Percentiles rank a stretch among this genome's conserved stretches.
Evolutionary conservation across 179 eudicot species (phyloP).

Genomic region (Carnegiea gigantea): DNA sequence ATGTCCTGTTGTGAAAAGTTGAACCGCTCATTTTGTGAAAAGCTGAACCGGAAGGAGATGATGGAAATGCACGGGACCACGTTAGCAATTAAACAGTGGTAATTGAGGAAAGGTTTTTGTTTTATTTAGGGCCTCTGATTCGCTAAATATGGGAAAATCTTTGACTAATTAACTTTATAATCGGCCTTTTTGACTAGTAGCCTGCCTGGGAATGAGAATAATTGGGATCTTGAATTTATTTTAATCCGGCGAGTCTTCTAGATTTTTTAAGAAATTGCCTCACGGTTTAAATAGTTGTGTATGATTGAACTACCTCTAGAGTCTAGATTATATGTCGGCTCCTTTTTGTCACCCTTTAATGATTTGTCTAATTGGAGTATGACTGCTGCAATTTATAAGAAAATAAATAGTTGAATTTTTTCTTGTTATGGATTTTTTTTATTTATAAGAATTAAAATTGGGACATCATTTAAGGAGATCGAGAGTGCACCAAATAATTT

Average conservation of each 20-base stretch:
- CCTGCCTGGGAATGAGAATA: not conserved
- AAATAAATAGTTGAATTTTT: no score
- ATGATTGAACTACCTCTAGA: not conserved
- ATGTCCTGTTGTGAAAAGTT: not conserved
- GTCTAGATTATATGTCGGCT: not conserved
- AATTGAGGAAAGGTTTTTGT: slow-evolving; percentile 6
- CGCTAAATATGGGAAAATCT: not conserved
- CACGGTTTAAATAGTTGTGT: not conserved
- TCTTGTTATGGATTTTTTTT: no score
- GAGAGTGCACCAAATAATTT: no score
- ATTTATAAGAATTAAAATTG: no score
- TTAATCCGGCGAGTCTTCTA: not conserved
- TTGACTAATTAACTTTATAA: not conserved
- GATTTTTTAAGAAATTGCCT: not conserved
- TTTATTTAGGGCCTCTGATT: not conserved
- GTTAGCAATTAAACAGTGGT: not conserved
- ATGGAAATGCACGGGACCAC: not conserved
- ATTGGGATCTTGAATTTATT: not conserved
- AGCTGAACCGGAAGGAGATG: not conserved
- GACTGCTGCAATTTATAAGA: no score
- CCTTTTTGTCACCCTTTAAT: not conserved
- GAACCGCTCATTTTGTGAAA: not conserved
- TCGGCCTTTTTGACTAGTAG: not conserved
- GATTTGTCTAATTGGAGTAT: no score
- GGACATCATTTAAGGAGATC: no score